Evolutionary conservation across 208 protist genomes (phyloP).

Genomic region (Trypanosoma mega): DNA sequence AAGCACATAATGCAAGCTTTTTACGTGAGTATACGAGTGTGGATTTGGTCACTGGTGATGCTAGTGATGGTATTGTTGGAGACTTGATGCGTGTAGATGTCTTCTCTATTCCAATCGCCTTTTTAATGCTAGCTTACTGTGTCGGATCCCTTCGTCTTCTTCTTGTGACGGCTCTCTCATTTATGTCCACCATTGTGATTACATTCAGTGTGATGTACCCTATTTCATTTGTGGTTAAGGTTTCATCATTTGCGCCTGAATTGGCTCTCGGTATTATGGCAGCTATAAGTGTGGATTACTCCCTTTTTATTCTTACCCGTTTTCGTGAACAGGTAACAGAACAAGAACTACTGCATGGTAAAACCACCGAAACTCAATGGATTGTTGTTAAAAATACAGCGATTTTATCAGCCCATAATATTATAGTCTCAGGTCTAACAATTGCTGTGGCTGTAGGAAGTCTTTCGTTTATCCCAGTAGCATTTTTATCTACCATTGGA

Average conservation of each 20-base stretch:
- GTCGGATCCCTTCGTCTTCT: slow-evolving; percentile 22
- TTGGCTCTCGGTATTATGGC: slow-evolving; percentile 25
- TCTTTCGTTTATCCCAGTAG: slow-evolving; percentile 38
- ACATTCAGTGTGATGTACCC: slow-evolving; percentile 28
- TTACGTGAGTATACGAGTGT: slow-evolving; percentile 15
- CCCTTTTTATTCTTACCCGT: slow-evolving; percentile 55
- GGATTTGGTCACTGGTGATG: slow-evolving; percentile 12
- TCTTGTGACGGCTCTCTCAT: slow-evolving; percentile 17
- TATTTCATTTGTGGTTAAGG: slow-evolving; percentile 8
- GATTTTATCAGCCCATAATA: slow-evolving; percentile 31
- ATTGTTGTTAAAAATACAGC: slow-evolving; percentile 30
- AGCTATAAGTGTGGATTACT: slow-evolving; percentile 58
- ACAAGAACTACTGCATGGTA: neutral
- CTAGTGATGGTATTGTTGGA: slow-evolving; percentile 10
- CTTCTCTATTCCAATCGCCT: slow-evolving; percentile 29
- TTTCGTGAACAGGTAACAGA: slow-evolving; percentile 38
- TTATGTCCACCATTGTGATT: slow-evolving; percentile 11
- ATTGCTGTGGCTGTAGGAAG: slow-evolving; percentile 41
- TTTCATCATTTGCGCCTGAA: slow-evolving; percentile 27
- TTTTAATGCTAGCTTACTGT: slow-evolving; percentile 24
- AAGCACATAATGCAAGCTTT: slow-evolving; percentile 7
- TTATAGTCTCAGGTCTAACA: slow-evolving; percentile 42
- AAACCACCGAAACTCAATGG: slow-evolving; percentile 8
- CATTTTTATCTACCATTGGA: slow-evolving; percentile 43
- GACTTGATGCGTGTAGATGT: slow-evolving; percentile 28